Evolutionary conservation across 441 rosid genomes (phyloP).

Genomic region (Mallotus japonicus): DNA sequence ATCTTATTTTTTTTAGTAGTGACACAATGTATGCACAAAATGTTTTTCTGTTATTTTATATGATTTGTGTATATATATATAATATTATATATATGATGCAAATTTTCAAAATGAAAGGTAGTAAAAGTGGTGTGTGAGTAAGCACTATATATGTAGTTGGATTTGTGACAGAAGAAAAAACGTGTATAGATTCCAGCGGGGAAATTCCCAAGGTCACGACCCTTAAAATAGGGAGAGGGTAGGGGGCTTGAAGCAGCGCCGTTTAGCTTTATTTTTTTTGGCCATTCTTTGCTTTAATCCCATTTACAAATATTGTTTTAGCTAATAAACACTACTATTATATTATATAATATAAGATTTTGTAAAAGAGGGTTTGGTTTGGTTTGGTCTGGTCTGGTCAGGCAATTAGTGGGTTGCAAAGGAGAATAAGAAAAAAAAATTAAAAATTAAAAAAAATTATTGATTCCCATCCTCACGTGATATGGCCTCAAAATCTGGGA

Average conservation of each 20-base stretch:
- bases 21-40: too few species aligned
- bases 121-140: too few species aligned
- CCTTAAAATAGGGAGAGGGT: constrained; percentile 53
- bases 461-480: constrained; percentile 66
- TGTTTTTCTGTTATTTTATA: too few species aligned
- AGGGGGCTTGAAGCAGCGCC: constrained; percentile 53
- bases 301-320: background rate
- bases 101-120: too few species aligned
- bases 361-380: constrained; percentile 18
- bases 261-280: constrained; percentile 42
- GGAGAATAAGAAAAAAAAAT: background rate
- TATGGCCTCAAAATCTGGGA: constrained; percentile 79
- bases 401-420: constrained; percentile 34
- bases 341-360: background rate
- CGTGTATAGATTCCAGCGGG: constrained; percentile 53
- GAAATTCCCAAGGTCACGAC: constrained; percentile 61
- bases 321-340: background rate
- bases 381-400: constrained; percentile 26
- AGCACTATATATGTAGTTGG: background rate
- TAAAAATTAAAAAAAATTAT: background rate
- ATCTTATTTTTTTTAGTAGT: too few species aligned
- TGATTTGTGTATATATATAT: too few species aligned
- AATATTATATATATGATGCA: too few species aligned
- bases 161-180: constrained; percentile 18
- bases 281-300: constrained; percentile 16